Evolutionary conservation across 306 rosid species (phyloP).

Genomic region (Alnus rubra): DNA sequence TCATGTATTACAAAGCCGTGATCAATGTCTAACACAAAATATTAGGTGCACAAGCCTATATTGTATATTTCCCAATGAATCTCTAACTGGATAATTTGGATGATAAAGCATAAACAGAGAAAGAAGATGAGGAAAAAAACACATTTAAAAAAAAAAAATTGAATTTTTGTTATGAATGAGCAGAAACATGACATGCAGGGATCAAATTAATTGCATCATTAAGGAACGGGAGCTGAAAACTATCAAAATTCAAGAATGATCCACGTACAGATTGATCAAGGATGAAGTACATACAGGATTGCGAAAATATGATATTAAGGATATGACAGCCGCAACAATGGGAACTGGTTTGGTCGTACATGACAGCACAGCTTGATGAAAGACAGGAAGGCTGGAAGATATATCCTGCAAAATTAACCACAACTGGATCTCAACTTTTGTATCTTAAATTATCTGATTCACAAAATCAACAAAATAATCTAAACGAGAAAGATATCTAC

Average conservation of each 20-base stretch:
- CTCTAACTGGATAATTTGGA: conserved; percentile 6
- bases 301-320: conserved; percentile 67
- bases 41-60: not conserved
- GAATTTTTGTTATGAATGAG: conserved; percentile 16
- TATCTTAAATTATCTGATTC: conserved; percentile 17
- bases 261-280: conserved; percentile 8
- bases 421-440: conserved; percentile 28
- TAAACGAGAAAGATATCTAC: conserved; percentile 14
- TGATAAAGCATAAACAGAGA: not conserved
- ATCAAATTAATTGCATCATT: conserved; percentile 10
- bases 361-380: conserved; percentile 79
- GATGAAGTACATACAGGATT: conserved; percentile 66
- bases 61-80: not conserved
- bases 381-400: conserved; percentile 57
- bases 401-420: conserved; percentile 56
- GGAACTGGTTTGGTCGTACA: conserved; percentile 65
- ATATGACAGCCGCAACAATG: conserved; percentile 60
- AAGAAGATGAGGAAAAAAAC: not conserved
- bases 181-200: not conserved
- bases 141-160: not conserved
- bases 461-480: conserved; percentile 12
- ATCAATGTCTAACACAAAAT: not conserved
- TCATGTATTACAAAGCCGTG: not conserved
- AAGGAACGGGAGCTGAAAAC: conserved; percentile 8
- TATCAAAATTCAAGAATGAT: conserved; percentile 4